These are phyloP conservation scores for Saccharomycopsis sp. DNA, from an alignment of 805 yeast species.

Conservation along the genomic window DNA sequence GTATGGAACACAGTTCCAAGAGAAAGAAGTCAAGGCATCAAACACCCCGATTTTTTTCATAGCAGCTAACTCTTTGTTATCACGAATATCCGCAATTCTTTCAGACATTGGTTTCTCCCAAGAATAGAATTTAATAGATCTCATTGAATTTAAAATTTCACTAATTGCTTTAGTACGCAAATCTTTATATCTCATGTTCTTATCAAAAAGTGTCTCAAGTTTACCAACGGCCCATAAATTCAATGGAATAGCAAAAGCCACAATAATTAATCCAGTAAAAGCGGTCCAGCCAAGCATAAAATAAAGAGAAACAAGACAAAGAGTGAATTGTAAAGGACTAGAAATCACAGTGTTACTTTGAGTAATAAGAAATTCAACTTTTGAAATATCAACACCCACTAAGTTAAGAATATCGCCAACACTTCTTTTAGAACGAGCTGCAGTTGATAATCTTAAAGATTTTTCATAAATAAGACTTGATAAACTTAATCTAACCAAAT, in stretches of 20 bases:
- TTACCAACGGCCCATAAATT: slow-evolving; percentile 38
- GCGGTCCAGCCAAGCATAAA: slow-evolving; percentile 48
- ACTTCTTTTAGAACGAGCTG: slow-evolving; percentile 46
- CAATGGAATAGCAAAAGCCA: slow-evolving; percentile 47
- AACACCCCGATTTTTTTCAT: slow-evolving; percentile 38
- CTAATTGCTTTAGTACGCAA: slow-evolving; percentile 46
- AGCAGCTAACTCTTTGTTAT: slow-evolving; percentile 45
- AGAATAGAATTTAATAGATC: slow-evolving; percentile 55
- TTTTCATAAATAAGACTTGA: slow-evolving; percentile 62
- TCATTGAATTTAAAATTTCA: slow-evolving; percentile 50
- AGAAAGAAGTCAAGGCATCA: slow-evolving; percentile 38
- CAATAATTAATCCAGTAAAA: slow-evolving; percentile 43
- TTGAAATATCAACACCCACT: slow-evolving; percentile 64
- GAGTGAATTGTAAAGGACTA: slow-evolving; percentile 45
- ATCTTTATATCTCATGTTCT: slow-evolving; percentile 56
- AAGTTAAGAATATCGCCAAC: slow-evolving; percentile 76
- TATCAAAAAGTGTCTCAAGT: slow-evolving; percentile 35
- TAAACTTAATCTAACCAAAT: slow-evolving; percentile 49
- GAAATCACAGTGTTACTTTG: slow-evolving; percentile 45
- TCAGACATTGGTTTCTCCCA: slow-evolving; percentile 60
- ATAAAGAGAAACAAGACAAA: slow-evolving; percentile 45
- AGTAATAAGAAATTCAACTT: slow-evolving; percentile 50
- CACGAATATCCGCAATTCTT: slow-evolving; percentile 42
- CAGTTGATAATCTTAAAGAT: slow-evolving; percentile 56
- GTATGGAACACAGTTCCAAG: slow-evolving; percentile 58